Evolutionary conservation across 345 rosid species (phyloP), one percentile per base, ranked within the genome.

Genomic region (Eucalyptus cloeziana): DNA sequence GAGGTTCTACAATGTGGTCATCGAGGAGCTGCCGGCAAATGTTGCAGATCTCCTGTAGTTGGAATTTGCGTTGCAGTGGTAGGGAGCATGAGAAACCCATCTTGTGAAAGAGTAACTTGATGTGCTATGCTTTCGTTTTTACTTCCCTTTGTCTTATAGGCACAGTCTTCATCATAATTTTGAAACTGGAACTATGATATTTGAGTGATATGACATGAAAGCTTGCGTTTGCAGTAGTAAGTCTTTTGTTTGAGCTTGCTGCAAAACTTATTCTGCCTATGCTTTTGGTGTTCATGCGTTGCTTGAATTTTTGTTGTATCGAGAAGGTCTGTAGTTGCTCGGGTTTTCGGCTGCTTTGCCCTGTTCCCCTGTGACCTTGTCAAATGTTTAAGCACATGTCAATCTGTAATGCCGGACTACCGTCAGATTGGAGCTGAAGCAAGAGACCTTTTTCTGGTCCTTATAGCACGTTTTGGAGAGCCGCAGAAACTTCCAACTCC

Each of bases 11-110:
- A 94, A 92, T 19, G 96, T 94, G 88, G 91, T 93, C 81, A 88
- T 94, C n/a, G 95, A 94, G 91, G 96, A 94, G 93, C 92, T 94
- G 86, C 95, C 95, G 8, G 90, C 93, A 67, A 94, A 94, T 87
- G 93, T 94, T 51, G 95, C 94, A 16, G 96, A 94, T 90, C 94
- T 94, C 90, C 93, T 93, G 90, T 94, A 92, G 92, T 88, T 88
- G 87, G 90, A 67, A 86, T 88, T 90, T 90, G 83, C 47, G 10
- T 40, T 76, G 44, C 83, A 10, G 83, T 86, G 62, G 64, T 86
- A 31, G 87, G 30, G 15, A 33, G 40, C 62, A 15, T 86, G 87
- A 40, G 62, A 52, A 25, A 86, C 62, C 31, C 30, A 22, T 24
- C 44, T 40, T 86, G 62, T 56, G 44, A 50, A 86, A n/a, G 64